phyloP scores from a whole-genome alignment of 305 asterid genomes.

The Solanum aculeatissimum region DNA sequence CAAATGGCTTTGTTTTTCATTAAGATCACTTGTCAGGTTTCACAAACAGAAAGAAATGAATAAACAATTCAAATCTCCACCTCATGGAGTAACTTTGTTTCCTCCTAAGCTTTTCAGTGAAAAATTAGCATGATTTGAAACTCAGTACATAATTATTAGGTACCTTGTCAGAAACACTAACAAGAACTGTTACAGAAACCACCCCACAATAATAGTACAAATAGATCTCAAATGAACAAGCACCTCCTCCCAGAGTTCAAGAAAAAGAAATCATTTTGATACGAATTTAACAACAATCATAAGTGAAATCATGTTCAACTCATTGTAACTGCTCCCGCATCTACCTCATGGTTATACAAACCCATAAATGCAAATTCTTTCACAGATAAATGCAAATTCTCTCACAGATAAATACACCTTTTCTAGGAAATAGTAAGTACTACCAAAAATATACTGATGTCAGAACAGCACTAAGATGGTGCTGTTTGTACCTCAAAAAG shows the following conservation, averaged over 20 bases:
- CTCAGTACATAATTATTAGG: neutral
- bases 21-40: neutral
- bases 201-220: neutral
- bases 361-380: neutral
- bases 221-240: neutral
- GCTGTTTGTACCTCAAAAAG: neutral
- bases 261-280: neutral
- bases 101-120: neutral
- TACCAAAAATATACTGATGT: neutral
- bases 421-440: neutral
- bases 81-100: neutral
- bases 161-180: neutral
- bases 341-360: neutral
- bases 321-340: neutral
- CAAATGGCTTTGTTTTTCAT: neutral
- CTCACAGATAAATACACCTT: neutral
- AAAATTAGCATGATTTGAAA: neutral
- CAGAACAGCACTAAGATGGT: neutral
- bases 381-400: neutral
- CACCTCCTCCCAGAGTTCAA: neutral
- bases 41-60: neutral
- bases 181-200: neutral
- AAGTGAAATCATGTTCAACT: neutral
- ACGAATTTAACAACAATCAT: neutral
- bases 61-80: neutral